phyloP scores from a whole-genome alignment of 2,329 filamentous ascomycete genomes.

The Furcasterigmium furcatum region DNA sequence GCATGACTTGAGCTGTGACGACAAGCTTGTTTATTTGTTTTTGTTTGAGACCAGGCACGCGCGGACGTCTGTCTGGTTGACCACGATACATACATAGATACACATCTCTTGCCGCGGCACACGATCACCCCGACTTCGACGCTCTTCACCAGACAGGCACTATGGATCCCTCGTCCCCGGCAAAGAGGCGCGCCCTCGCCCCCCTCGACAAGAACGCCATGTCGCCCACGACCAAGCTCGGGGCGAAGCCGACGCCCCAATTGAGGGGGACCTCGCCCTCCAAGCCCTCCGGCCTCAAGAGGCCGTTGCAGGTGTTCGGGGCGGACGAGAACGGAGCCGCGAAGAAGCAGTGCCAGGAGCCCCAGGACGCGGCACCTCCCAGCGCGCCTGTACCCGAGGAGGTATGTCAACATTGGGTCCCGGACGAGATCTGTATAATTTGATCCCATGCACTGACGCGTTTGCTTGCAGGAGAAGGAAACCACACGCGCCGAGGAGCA shows the following conservation, averaged over 20 bases:
- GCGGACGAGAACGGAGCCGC: constrained; percentile 10
- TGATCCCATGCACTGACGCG: too few relatives aligned
- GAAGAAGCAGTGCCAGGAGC: constrained; percentile 17
- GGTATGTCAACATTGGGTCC: too few relatives aligned
- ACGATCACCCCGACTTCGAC: too few relatives aligned
- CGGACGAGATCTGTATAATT: too few relatives aligned
- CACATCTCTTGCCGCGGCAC: not conserved
- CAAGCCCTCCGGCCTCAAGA: constrained; percentile 10
- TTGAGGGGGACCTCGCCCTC: not conserved
- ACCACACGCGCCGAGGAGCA: not conserved
- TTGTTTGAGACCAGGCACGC: too few relatives aligned
- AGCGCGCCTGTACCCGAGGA: not conserved
- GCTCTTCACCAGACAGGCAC: not conserved
- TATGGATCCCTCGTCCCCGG: constrained; percentile 28
- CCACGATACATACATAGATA: too few relatives aligned
- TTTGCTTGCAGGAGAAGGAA: not conserved
- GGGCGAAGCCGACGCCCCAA: constrained; percentile 11
- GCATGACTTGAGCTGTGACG: not conserved
- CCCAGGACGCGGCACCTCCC: not conserved
- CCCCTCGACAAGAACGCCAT: constrained; percentile 42
- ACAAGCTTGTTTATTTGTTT: too few relatives aligned
- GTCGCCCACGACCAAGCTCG: constrained; percentile 22
- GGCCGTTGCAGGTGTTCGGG: constrained; percentile 6
- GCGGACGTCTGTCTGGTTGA: too few relatives aligned
- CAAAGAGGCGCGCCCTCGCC: constrained; percentile 46